Base-by-base conservation (phyloP, 31 red algal genomes). In the Endocladia muricata region DNA sequence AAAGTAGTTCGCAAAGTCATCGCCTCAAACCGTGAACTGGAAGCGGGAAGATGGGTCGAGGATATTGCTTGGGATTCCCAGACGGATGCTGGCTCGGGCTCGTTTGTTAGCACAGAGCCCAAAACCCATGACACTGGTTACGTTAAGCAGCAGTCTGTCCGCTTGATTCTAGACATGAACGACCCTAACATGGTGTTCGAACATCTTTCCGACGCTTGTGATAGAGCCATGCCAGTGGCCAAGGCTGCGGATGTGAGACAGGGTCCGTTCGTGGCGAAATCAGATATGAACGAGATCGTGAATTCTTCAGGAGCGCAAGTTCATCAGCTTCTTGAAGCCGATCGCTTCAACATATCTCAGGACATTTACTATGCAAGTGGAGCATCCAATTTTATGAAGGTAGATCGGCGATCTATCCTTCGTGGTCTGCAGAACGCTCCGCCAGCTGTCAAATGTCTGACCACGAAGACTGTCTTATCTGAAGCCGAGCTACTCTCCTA, bases 301-400 rank as follows among this genome's bases (percentile, higher is more conserved):
- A 59, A 70, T 31, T 79, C 68, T 2, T 73, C 75, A 17, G 85
- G 85, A 21, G 65, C 85, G 15, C 65, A 73, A 58, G 64, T 88
- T 39, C 58, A 71, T 34, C 74, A 88, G 54, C 41, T 82, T 3
- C 47, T 85, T 8, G 77, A 83, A 65, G 62, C 77, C 13, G 90
- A 93, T 39, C 67, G 66, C 5, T 86, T 88, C 78, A 87, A 96
- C 62, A 83, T 86, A 8, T 96, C 93, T 25, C 91, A 92, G 67
- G 93, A 96, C 37, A 49, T 77, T 4, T 96, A 88, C 69, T 96
- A 96, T 56, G 82, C 77, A 25, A 83, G 72, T 73, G 88, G 82
- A 39, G 59, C 82, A 5, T 78, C 69, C 17, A 74, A 74, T 23
- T 60, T 79, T 51, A 48, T 78, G 56, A 70, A 82, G 62, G 74